These are phyloP conservation scores for Hypomontagnella monticulosa DNA, from an alignment of 495 filamentous ascomycete genomes.

Conservation along the genomic window DNA sequence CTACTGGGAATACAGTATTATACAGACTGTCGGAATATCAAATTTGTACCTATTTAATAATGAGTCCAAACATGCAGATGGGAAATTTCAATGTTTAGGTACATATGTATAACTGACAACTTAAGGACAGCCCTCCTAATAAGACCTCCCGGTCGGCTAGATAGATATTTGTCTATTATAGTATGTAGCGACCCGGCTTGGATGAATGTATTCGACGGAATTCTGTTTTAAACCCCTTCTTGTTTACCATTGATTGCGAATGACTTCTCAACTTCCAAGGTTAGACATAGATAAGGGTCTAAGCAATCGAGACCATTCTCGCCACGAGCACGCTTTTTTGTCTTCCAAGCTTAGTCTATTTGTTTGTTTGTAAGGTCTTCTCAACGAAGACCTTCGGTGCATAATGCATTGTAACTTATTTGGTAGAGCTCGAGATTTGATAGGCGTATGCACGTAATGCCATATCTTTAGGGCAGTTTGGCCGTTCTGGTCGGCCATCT, in stretches of 20 bases:
- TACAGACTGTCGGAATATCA: slow-evolving; percentile 17
- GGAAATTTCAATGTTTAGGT: slow-evolving; percentile 30
- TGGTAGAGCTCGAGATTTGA: slow-evolving; percentile 31
- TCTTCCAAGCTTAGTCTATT: slow-evolving; percentile 15
- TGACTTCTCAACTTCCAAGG: too few species aligned
- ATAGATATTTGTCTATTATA: too few species aligned
- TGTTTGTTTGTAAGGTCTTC: slow-evolving; percentile 38
- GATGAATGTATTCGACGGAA: slow-evolving; percentile 11
- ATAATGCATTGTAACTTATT: slow-evolving; percentile 39
- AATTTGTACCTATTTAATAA: neutral
- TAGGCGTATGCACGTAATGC: slow-evolving; percentile 43
- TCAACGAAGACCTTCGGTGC: slow-evolving; percentile 26
- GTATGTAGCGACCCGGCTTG: neutral
- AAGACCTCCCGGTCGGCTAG: neutral
- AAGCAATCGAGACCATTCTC: slow-evolving; percentile 5
- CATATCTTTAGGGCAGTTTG: slow-evolving; percentile 27
- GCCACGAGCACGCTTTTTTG: slow-evolving; percentile 6
- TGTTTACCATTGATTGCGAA: slow-evolving; percentile 13
- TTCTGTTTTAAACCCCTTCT: slow-evolving; percentile 20
- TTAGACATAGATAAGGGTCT: too few species aligned
- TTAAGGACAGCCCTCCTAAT: slow-evolving; percentile 7
- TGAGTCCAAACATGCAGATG: slow-evolving; percentile 30
- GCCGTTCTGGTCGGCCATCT: slow-evolving; percentile 30
- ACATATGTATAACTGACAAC: slow-evolving; percentile 12
- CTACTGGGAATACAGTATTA: slow-evolving; percentile 17